Base-by-base conservation (phyloP, 2,329 filamentous ascomycete species). In the Alternaria conjuncta region DNA sequence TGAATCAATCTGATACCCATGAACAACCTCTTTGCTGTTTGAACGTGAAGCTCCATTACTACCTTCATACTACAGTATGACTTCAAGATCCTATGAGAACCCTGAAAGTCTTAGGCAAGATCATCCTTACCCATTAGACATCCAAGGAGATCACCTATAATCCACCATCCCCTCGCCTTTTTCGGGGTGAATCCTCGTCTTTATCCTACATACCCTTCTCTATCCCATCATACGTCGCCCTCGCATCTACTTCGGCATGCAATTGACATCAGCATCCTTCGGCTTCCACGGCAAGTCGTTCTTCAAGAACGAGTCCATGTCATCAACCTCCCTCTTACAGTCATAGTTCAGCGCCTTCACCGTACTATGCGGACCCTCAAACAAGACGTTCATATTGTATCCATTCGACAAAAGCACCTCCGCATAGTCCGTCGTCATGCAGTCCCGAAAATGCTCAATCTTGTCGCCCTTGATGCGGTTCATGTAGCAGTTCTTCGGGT, bases 101-200 rank as follows among this genome's bases (percentile, higher is more conserved):
- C 12, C 26, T 15, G 5, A 8, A 3, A 23, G 49, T 30, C 15
- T 8, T 23, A 23, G 18, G 15, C 20, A 9, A 5, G 12, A 25
- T 25, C 20, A 11, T 2, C 2, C 15, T 53, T 3, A 3, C 4
- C 5, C 7, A 25, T 3, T 23, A 0, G 4, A 3, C 4, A 25
- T 3, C 8, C 4, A 10, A 20, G 0, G 4, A 36, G 4, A 23
- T 25, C 8, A 2, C 49, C 6, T 36, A 2, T 18, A 7, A 8
- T 13, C 28, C 28, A 30, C 28, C 28, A 30, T 30, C 5, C 28
- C 28, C 28, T 30, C 28, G 28, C 28, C 5, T 30, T 30, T 13
- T 30, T 5, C 28, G 28, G 12, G 28, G 28, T 30, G 28, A 30
- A 30, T 32, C 28, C 28, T 32, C 28, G 12, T 32, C 28, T 15